phyloP scores from a whole-genome alignment of 208 protist genomes.

The Sergeia podlipaevii region DNA sequence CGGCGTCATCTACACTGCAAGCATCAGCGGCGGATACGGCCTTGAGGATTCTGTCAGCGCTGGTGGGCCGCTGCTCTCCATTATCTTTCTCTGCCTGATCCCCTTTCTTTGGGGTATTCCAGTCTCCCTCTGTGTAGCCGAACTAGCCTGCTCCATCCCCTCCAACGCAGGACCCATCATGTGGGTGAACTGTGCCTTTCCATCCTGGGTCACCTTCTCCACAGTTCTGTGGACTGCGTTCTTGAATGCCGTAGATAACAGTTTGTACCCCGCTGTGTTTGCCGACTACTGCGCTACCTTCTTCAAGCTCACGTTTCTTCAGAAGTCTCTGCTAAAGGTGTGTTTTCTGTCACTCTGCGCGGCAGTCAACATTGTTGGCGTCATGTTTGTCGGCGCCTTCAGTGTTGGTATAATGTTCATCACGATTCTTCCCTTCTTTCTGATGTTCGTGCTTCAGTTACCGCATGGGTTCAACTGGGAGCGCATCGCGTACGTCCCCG shows the following conservation, averaged over 20 bases:
- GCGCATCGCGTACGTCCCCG: conserved; percentile 62
- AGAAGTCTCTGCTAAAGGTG: conserved; percentile 63
- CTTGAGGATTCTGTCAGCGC: conserved; percentile 84
- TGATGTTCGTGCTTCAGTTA: conserved; percentile 83
- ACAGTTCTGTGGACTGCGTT: conserved; percentile 83
- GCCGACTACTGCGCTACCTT: conserved; percentile 81
- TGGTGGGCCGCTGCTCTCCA: conserved; percentile 83
- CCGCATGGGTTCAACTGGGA: conserved; percentile 77
- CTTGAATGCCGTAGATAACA: conserved; percentile 88
- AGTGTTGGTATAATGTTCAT: conserved; percentile 81
- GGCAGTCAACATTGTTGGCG: conserved; percentile 74
- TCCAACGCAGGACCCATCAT: conserved; percentile 89
- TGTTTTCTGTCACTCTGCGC: conserved; percentile 61
- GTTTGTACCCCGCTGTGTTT: conserved; percentile 83
- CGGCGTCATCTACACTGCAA: conserved; percentile 88
- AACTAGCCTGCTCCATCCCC: conserved; percentile 82
- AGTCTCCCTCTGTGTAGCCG: conserved; percentile 83
- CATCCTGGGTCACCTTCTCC: conserved; percentile 77
- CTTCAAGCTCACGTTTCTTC: conserved; percentile 43
- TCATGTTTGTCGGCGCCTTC: conserved; percentile 66
- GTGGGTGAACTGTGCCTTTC: conserved; percentile 90
- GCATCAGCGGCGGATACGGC: conserved; percentile 87
- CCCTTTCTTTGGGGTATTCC: conserved; percentile 88
- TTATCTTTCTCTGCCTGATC: conserved; percentile 80
- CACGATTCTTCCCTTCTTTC: conserved; percentile 84